Conservation (phyloP, 345 rosid species). For the Litchi chinensis region DNA sequence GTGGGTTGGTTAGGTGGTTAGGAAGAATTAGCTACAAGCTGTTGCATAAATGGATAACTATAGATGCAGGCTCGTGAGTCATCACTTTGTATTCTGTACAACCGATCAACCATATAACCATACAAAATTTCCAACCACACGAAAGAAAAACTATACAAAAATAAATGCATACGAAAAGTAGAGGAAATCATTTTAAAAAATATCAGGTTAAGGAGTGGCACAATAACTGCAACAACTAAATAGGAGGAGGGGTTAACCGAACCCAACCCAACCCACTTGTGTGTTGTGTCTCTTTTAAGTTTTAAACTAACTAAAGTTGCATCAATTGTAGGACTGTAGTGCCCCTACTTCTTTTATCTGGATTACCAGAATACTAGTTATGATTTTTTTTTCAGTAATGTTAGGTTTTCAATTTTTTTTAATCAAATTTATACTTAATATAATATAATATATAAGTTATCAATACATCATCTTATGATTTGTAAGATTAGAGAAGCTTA, state of each 20-base stretch:
- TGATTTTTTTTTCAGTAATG: too few species aligned
- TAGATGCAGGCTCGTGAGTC: neutral
- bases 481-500: too few species aligned
- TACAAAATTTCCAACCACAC: neutral
- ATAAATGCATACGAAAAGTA: neutral
- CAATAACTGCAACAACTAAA: constrained; percentile 14
- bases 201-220: constrained; percentile 7
- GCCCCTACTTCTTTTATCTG: constrained; percentile 2
- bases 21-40: constrained; percentile 17
- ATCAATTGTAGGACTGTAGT: constrained; percentile 1
- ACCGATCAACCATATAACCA: constrained; percentile 15
- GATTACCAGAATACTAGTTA: neutral
- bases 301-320: neutral
- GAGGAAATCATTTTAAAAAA: too few species aligned
- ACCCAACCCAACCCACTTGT: constrained; percentile 45
- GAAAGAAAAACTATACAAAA: neutral
- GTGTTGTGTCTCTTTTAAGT: neutral
- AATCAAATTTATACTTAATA: too few species aligned
- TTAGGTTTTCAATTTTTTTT: too few species aligned
- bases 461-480: too few species aligned
- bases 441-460: too few species aligned
- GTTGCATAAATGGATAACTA: neutral
- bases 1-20: constrained; percentile 40
- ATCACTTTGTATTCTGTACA: constrained; percentile 5
- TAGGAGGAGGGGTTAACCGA: constrained; percentile 51